Evolutionary conservation across 768 basidiomycete species (phyloP).

Genomic region (Auriculariales sp.): DNA sequence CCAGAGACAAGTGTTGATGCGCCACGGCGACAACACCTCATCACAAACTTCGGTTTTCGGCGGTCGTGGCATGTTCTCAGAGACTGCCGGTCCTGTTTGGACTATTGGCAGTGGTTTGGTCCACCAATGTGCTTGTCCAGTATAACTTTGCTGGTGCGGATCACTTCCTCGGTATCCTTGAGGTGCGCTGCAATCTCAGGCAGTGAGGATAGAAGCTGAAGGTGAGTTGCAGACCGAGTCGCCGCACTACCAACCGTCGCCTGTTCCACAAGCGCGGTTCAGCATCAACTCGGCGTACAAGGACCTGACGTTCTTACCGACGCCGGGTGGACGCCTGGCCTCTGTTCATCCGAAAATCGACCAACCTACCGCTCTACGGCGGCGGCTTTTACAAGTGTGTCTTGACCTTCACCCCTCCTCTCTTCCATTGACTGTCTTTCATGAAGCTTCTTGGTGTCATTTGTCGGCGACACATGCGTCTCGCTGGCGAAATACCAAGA

Average conservation of each 20-base stretch:
- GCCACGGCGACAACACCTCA: too few species aligned
- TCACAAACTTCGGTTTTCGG: conserved; percentile 42
- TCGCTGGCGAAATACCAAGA: conserved; percentile 33
- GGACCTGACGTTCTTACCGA: conserved; percentile 30
- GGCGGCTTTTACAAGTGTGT: conserved; percentile 51
- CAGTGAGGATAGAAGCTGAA: too few species aligned
- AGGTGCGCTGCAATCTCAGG: conserved; percentile 26
- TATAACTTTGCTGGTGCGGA: conserved; percentile 50
- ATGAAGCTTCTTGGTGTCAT: conserved; percentile 22
- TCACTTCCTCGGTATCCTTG: conserved; percentile 58
- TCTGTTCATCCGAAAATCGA: conserved; percentile 33
- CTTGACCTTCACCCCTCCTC: background rate
- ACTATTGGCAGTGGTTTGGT: conserved; percentile 63
- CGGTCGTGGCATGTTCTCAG: conserved; percentile 63
- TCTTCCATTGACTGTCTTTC: background rate
- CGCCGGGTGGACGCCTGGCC: conserved; percentile 40
- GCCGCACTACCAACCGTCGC: too few species aligned
- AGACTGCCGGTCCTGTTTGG: conserved; percentile 69
- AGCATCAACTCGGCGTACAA: conserved; percentile 7
- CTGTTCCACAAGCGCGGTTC: too few species aligned
- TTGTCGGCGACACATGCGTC: conserved; percentile 32
- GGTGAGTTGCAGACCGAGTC: too few species aligned
- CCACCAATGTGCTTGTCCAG: conserved; percentile 54
- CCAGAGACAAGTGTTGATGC: too few species aligned
- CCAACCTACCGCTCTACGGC: conserved; percentile 48